Conservation (phyloP, 2,329 filamentous ascomycete genomes). For the Zymoseptoria ardabiliae region DNA sequence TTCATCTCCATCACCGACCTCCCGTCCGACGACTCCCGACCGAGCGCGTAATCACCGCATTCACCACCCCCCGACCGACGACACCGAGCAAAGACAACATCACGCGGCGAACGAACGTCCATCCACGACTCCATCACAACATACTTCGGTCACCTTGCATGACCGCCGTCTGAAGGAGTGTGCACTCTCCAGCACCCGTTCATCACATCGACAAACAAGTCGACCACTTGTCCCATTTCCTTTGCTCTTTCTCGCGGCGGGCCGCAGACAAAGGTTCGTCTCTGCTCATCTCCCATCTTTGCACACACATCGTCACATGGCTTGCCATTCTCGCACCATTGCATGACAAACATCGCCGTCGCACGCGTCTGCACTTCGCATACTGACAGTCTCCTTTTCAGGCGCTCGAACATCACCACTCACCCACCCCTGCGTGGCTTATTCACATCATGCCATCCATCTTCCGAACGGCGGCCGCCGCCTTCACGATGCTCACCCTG, state of each 20-base stretch:
- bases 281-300: neutral
- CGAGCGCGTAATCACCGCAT: neutral
- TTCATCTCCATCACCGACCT: neutral
- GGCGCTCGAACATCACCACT: neutral
- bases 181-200: neutral
- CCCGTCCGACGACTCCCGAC: neutral
- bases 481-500: neutral
- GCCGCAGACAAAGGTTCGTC: slow-evolving; percentile 1
- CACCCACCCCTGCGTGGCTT: neutral
- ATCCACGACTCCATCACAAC: neutral
- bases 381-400: neutral
- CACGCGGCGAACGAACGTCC: neutral
- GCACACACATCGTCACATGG: neutral
- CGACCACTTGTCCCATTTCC: neutral
- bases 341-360: neutral
- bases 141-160: neutral
- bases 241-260: slow-evolving; percentile 1
- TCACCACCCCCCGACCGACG: neutral
- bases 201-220: neutral
- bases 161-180: neutral
- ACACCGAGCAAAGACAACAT: neutral
- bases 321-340: neutral
- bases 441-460: neutral
- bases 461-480: neutral
- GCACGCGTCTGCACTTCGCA: neutral